Evolutionary conservation across 2,329 filamentous ascomycete genomes (phyloP).

Genomic region (Didymella keratinophila): DNA sequence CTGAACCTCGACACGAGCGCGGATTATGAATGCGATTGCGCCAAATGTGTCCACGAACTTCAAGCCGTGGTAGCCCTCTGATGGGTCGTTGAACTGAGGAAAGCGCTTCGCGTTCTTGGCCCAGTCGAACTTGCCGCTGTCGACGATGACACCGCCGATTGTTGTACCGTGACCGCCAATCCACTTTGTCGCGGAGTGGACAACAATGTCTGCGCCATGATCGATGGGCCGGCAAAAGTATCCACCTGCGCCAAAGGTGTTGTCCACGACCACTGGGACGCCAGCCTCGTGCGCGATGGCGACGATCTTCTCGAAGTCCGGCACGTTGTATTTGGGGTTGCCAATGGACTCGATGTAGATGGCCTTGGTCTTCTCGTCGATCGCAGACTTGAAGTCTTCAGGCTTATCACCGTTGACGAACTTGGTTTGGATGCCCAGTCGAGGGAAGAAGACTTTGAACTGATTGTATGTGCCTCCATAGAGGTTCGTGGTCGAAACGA

Average conservation of each 20-base stretch:
- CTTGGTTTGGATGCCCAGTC: conserved; percentile 87
- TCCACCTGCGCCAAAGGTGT: conserved; percentile 93
- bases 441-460: conserved; percentile 87
- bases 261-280: conserved; percentile 72
- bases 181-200: conserved; percentile 96
- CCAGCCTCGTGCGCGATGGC: conserved; percentile 76
- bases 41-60: conserved; percentile 96
- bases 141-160: conserved; percentile 84
- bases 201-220: conserved; percentile 90
- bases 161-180: conserved; percentile 91
- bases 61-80: conserved; percentile 88
- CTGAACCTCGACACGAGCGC: conserved; percentile 86
- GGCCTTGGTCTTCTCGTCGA: conserved; percentile 93
- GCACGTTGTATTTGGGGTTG: conserved; percentile 92
- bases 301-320: conserved; percentile 86
- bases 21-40: conserved; percentile 79
- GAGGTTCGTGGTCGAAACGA: conserved; percentile 86
- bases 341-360: conserved; percentile 88
- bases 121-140: conserved; percentile 95
- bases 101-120: conserved; percentile 82
- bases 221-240: conserved; percentile 88
- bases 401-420: conserved; percentile 84
- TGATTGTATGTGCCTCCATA: conserved; percentile 97
- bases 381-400: conserved; percentile 79
- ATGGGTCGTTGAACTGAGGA: conserved; percentile 90